Conservation (phyloP, 2,329 filamentous ascomycete genomes). For the Aspergillus uvarum region DNA sequence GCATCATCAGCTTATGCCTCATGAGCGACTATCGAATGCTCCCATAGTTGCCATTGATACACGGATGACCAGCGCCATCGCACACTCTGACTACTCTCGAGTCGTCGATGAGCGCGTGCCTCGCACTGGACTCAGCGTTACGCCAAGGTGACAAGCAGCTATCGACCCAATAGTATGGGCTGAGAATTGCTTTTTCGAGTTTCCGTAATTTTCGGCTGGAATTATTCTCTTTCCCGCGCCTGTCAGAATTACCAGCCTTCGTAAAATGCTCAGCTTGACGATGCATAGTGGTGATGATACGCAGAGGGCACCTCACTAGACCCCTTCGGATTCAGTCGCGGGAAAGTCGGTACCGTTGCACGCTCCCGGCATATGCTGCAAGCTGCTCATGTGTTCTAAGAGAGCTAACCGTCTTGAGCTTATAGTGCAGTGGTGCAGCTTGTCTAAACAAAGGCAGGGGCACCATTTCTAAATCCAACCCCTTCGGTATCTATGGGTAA, state of each 20-base stretch:
- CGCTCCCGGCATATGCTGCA: constrained; percentile 3
- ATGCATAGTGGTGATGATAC: not conserved
- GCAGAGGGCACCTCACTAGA: not conserved
- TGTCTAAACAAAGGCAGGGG: constrained; percentile 1
- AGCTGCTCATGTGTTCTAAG: constrained; percentile 4
- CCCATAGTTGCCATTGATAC: constrained; percentile 21
- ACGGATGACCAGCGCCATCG: constrained; percentile 17
- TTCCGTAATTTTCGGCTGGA: not conserved
- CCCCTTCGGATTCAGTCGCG: constrained; percentile 8
- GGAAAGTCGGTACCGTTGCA: constrained; percentile 13
- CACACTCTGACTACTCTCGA: constrained; percentile 17
- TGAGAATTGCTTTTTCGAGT: constrained; percentile 1
- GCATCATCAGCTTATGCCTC: constrained; percentile 15
- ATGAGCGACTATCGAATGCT: constrained; percentile 19
- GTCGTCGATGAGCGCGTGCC: constrained; percentile 23
- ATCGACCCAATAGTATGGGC: constrained; percentile 15
- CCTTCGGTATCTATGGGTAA: not conserved
- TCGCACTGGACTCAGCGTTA: constrained; percentile 16
- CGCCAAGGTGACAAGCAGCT: constrained; percentile 14
- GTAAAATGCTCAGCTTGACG: not conserved
- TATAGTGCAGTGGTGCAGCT: not conserved
- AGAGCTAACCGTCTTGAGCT: not conserved
- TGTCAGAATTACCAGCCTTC: not conserved
- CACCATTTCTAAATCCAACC: not conserved
- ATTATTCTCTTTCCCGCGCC: not conserved